Conservation (phyloP, 192 early-diverging fungal species). For the Entrophospora sp. region DNA sequence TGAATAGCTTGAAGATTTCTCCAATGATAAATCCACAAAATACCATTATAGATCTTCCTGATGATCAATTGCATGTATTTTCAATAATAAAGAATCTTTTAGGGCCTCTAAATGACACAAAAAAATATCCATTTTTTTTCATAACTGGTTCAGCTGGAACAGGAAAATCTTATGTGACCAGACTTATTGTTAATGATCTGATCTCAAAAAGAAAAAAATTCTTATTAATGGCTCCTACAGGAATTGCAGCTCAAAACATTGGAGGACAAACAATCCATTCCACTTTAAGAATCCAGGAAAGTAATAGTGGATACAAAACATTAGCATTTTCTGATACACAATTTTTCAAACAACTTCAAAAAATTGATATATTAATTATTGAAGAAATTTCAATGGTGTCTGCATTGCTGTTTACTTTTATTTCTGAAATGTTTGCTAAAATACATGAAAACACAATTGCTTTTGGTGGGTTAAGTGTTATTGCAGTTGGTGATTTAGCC, state of each 20-base stretch:
- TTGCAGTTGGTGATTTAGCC: constrained; percentile 1
- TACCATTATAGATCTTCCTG: neutral
- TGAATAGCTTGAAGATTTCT: neutral
- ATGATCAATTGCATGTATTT: neutral
- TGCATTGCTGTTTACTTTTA: neutral
- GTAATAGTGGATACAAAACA: neutral
- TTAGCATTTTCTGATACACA: neutral
- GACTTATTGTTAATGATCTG: neutral
- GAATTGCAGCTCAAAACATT: constrained; percentile 16
- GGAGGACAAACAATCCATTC: constrained; percentile 4
- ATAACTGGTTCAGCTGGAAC: neutral
- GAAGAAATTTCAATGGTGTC: neutral
- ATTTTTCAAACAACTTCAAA: neutral
- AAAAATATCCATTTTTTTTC: neutral
- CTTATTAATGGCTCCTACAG: constrained; percentile 8
- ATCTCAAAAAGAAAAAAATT: neutral
- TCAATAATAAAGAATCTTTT: neutral
- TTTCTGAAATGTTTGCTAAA: neutral
- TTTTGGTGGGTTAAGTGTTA: neutral
- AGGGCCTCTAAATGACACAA: neutral
- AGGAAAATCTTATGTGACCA: neutral
- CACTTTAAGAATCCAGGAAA: neutral
- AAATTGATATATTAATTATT: neutral
- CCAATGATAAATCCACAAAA: neutral
- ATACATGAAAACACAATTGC: neutral